phyloP scores from a whole-genome alignment of 2,329 filamentous ascomycete genomes.

The Pestalotiopsis sp. region DNA sequence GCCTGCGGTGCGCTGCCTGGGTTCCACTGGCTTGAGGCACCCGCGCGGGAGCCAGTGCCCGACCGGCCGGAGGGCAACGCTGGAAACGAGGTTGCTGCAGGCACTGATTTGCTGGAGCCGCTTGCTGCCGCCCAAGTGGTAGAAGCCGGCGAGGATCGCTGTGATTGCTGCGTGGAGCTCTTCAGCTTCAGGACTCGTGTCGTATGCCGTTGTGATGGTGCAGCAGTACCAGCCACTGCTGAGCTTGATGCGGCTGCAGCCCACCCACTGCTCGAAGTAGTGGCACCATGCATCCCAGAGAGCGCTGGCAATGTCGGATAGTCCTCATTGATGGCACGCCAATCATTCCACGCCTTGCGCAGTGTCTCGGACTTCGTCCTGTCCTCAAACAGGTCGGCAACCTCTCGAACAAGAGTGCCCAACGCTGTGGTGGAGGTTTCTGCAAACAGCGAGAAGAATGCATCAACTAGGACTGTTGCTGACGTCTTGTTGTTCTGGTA shows the following conservation, averaged over 20 bases:
- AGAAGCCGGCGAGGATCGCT: constrained; percentile 29
- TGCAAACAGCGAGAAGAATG: constrained; percentile 80
- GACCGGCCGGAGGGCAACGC: constrained; percentile 22
- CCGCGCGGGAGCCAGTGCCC: constrained; percentile 15
- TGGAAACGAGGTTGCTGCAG: constrained; percentile 26
- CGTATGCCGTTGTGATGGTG: constrained; percentile 48
- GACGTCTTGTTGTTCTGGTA: constrained; percentile 71
- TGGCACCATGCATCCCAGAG: constrained; percentile 64
- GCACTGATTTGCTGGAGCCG: constrained; percentile 16
- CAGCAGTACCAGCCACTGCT: constrained; percentile 48
- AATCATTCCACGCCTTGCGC: constrained; percentile 87
- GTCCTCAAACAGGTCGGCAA: constrained; percentile 91
- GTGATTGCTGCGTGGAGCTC: constrained; percentile 45
- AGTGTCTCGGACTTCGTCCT: constrained; percentile 70
- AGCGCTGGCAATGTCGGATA: constrained; percentile 85
- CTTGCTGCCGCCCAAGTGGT: constrained; percentile 10
- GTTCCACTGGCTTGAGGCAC: constrained; percentile 24
- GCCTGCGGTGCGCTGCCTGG: constrained; percentile 13
- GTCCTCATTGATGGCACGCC: constrained; percentile 94
- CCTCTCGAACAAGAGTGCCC: constrained; percentile 85
- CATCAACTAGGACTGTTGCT: constrained; percentile 78
- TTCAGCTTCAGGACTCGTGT: constrained; percentile 59
- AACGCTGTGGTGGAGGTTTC: constrained; percentile 78
- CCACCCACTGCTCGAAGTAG: constrained; percentile 59
- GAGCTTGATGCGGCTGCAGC: constrained; percentile 59